phyloP scores from a whole-genome alignment of 2,329 filamentous ascomycete species.

The Monosporascus sp. region DNA sequence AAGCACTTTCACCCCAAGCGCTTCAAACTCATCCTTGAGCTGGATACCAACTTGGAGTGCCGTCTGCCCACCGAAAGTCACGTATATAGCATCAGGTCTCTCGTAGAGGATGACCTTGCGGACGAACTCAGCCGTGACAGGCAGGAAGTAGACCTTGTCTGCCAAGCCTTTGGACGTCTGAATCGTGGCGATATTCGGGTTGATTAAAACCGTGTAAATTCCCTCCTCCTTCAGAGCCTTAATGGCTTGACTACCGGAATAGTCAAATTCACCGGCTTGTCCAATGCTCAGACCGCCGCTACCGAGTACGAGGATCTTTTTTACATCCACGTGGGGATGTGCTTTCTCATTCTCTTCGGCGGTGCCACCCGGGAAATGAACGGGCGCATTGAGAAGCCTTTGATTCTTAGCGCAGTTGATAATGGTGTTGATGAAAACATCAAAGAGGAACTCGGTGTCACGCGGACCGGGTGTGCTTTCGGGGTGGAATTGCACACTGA shows the following conservation, averaged over 20 bases:
- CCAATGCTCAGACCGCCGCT: constrained; percentile 95
- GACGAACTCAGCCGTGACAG: constrained; percentile 94
- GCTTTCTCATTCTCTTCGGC: constrained; percentile 70
- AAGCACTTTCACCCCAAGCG: constrained; percentile 85
- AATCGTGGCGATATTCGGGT: constrained; percentile 98
- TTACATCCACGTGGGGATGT: constrained; percentile 75
- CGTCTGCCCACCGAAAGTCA: constrained; percentile 96
- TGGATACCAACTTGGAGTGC: constrained; percentile 95
- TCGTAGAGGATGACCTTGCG: constrained; percentile 96
- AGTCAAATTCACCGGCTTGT: constrained; percentile 97
- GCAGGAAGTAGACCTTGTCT: constrained; percentile 98
- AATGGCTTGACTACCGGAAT: constrained; percentile 96
- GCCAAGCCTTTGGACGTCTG: constrained; percentile 97
- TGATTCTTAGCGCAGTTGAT: constrained; percentile 63
- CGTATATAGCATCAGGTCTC: constrained; percentile 92
- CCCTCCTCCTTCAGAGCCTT: constrained; percentile 97
- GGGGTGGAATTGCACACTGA: constrained; percentile 99
- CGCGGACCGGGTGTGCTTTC: constrained; percentile 93
- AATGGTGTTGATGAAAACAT: constrained; percentile 90
- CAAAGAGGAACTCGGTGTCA: constrained; percentile 94
- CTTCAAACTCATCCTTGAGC: constrained; percentile 94
- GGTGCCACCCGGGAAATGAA: constrained; percentile 82
- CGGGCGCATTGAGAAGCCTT: constrained; percentile 63
- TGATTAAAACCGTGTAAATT: constrained; percentile 96
- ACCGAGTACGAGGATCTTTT: constrained; percentile 92